Conservation (phyloP, 179 eudicot genomes). For the Silene coronaria region DNA sequence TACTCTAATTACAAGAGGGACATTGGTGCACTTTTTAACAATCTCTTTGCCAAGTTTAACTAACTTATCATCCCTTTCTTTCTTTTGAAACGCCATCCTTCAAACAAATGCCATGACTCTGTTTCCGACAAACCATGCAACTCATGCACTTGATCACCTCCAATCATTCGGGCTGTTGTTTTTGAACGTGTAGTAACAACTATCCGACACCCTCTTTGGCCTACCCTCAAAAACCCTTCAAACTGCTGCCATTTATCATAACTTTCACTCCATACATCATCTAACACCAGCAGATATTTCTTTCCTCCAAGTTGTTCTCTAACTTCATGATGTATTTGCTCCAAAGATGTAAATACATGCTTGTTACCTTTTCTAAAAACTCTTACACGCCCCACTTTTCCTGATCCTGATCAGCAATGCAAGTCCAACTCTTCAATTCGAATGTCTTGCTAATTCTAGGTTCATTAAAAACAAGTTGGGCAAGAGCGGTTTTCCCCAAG, state of each 20-base stretch:
- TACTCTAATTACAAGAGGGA: neutral
- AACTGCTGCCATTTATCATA: conserved; percentile 19
- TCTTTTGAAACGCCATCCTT: conserved; percentile 16
- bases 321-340: neutral
- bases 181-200: conserved; percentile 29
- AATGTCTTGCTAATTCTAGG: neutral
- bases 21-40: neutral
- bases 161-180: too few species aligned
- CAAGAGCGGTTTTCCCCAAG: conserved; percentile 33
- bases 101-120: conserved; percentile 26
- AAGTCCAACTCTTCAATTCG: conserved; percentile 24
- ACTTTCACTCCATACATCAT: conserved; percentile 31
- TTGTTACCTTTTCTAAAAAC: neutral
- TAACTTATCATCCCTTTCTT: neutral
- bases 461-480: conserved; percentile 10
- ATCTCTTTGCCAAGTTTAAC: neutral
- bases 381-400: neutral
- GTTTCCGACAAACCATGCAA: conserved; percentile 19
- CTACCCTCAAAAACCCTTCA: conserved; percentile 5
- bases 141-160: neutral
- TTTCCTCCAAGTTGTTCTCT: conserved; percentile 3
- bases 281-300: conserved; percentile 27
- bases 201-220: conserved; percentile 24
- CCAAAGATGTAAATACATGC: neutral
- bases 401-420: conserved; percentile 17